These are phyloP conservation scores for Geopyxis carbonaria DNA, from an alignment of 495 filamentous ascomycete genomes.

Conservation along the genomic window DNA sequence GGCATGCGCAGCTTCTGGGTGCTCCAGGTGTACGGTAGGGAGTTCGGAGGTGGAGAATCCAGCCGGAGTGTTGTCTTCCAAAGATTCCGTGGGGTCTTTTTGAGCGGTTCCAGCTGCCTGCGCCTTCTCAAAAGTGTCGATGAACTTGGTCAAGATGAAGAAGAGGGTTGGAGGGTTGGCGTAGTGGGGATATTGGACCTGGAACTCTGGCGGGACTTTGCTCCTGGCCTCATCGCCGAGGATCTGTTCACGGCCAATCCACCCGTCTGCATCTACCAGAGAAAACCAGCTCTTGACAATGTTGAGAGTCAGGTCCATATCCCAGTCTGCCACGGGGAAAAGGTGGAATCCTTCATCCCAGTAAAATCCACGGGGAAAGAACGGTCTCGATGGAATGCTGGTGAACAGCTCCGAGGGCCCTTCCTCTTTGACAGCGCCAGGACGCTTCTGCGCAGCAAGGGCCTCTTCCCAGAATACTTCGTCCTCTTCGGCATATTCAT, in stretches of 20 bases:
- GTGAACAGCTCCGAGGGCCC: constrained; percentile 83
- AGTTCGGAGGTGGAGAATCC: constrained; percentile 24
- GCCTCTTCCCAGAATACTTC: constrained; percentile 97
- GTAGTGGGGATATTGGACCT: constrained; percentile 91
- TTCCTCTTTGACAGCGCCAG: constrained; percentile 40
- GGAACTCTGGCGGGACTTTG: constrained; percentile 92
- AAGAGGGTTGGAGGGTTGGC: constrained; percentile 97
- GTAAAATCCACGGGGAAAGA: constrained; percentile 90
- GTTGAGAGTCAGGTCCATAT: constrained; percentile 77
- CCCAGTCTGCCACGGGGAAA: constrained; percentile 81
- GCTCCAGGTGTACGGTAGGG: constrained; percentile 44
- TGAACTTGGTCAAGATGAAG: constrained; percentile 64
- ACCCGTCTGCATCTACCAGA: constrained; percentile 90
- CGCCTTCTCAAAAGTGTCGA: constrained; percentile 47
- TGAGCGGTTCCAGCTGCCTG: constrained; percentile 8
- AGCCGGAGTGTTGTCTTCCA: constrained; percentile 5
- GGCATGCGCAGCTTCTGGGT: constrained; percentile 47
- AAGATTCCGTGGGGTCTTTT: background rate
- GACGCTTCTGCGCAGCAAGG: constrained; percentile 30
- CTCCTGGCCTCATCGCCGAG: constrained; percentile 83
- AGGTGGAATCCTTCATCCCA: constrained; percentile 99
- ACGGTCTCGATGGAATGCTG: constrained; percentile 80
- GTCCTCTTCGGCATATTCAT: constrained; percentile 88
- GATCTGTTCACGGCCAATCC: constrained; percentile 96
- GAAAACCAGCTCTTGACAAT: constrained; percentile 92